Evolutionary conservation across 2,329 filamentous ascomycete species (phyloP).

Genomic region (Penicillium fuscoglaucum): DNA sequence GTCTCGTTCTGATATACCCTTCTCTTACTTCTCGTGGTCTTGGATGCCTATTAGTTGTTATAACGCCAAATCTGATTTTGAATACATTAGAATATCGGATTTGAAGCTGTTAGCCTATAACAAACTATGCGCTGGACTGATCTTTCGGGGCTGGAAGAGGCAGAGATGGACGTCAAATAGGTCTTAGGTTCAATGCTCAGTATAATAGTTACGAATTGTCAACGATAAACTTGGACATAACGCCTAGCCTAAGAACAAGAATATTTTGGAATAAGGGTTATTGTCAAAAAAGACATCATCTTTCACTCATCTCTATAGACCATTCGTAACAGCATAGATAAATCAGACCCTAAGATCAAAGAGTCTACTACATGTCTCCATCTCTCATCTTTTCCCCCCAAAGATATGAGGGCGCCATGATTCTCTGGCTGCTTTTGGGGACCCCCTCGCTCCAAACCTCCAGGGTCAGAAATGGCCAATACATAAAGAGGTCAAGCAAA

Average conservation of each 20-base stretch:
- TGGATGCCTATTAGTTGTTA: background rate
- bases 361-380: conserved; percentile 25
- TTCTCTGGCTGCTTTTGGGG: conserved; percentile 15
- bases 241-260: background rate
- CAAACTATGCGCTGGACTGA: too few species aligned
- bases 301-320: conserved; percentile 43
- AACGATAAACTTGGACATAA: background rate
- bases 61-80: background rate
- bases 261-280: background rate
- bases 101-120: background rate
- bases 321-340: conserved; percentile 45
- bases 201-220: background rate
- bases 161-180: background rate
- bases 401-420: conserved; percentile 13
- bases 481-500: conserved; percentile 16
- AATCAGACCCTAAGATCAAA: conserved; percentile 28
- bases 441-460: conserved; percentile 19
- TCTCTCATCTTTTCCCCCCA: conserved; percentile 16
- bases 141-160: background rate
- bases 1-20: conserved; percentile 1
- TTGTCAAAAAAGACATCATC: conserved; percentile 27
- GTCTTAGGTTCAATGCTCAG: background rate
- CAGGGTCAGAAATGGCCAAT: conserved; percentile 15
- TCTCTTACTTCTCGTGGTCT: background rate
- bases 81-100: background rate